Base-by-base conservation (phyloP, 805 yeast species). In the Pichia occidentalis region DNA sequence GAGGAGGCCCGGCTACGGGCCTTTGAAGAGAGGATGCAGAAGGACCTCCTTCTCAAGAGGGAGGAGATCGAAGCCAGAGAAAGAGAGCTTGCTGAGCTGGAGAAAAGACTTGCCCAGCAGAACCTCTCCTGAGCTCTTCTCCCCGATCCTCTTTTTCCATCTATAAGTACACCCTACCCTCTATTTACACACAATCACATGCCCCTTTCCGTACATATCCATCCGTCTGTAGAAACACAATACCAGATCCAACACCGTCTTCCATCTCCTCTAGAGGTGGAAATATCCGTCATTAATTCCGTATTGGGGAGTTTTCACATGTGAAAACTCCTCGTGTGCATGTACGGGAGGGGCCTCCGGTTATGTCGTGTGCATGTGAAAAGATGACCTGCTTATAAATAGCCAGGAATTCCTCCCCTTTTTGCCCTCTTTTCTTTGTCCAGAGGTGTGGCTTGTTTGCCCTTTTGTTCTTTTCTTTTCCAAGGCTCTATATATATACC, bases 1-100 rank as follows among this genome's bases (percentile, higher is more conserved):
- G 96, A 87, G 61, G 96, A 87, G 63, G 95, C 85, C 62, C 75
- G 94, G 63, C 70, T 87, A 54, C 79, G 72, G 53, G 83, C 85
- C 30, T 85, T 84, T 57, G 96, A 87, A 63, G 86, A 80, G 60
- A 71, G 92, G 51, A 94, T 87, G 19, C 95, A 87, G 63, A 84
- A 80, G 55, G 95, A 86, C 60, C 69, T 87, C 57, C 67, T 82
- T 55, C 70, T 71, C 57, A 85, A 87, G 67, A 72, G 92, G 50
- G 78, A 80, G 53, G 96, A 87, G 60, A 72, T 87, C 44, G 70
- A 83, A 56, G 83, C 79, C 48, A 75, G 95, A 55, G 97, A 87
- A 60, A 74, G 77, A 52, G 95, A 87, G 59, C 71, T 86, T 56
- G 78, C 77, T 51, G 90, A 82, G 48, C 82, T 86, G 49, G 95